Evolutionary conservation across 352 stramenopile species (phyloP), one percentile per base, ranked within the genome.

Genomic region (Globisporangium parvum): DNA sequence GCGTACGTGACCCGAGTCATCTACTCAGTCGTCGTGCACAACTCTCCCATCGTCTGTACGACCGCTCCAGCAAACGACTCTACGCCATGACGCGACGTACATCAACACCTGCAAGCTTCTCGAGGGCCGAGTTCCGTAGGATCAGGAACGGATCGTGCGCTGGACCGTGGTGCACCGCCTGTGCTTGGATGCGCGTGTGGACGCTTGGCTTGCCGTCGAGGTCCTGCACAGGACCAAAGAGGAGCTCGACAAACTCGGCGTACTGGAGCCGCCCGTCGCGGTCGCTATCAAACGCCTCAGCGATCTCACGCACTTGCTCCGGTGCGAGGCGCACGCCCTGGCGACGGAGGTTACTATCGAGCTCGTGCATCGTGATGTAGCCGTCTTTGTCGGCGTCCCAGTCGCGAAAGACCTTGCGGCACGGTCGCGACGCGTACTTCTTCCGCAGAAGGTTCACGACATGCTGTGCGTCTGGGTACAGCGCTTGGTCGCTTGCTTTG

Each of bases 301-400:
- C 75, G 1, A 87, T 53, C 37, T 75, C 71, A 21, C 67, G 66
- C 31, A 87, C 33, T 40, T 83, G 70, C 4, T 53, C 39, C 11
- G 58, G 53, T 1, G 53, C 40, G 9, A 87, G 64, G 18, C 60
- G 60, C 15, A 87, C 40, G 0, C 74, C 74, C 23, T 83, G 76
- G 0, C 68, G 59, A 17, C 67, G 63, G 20, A 87, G 50, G 47
- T 81, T 85, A 11, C 6, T 59, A 20, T 81, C 66, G 11, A 87
- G 62, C 51, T 87, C 76, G 9, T 55, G 24, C 26, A 77, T 33
- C 17, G 65, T 80, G 26, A 87, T 69, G 21, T 56, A 63, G 23
- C 76, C 73, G 57, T 73, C 73, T 61, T 81, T 82, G 57, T 87
- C 69, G 3, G 66, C 60, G 20, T 87, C 76, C 76, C 76, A 87